These are phyloP conservation scores for Nothophytophthora sp. DNA, from an alignment of 352 stramenopile species.

Conservation along the genomic window DNA sequence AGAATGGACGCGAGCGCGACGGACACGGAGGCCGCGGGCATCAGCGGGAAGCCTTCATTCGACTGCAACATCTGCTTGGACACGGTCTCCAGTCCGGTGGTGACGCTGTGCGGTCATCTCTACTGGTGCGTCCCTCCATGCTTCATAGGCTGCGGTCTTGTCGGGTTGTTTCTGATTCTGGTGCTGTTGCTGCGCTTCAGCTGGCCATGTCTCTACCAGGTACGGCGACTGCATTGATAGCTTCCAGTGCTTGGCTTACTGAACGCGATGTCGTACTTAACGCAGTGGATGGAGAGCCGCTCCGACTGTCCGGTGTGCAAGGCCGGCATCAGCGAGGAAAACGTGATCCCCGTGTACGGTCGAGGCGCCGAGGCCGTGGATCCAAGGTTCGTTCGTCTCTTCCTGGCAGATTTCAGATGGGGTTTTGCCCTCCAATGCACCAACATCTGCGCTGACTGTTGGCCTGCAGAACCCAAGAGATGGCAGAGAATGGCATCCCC, in stretches of 20 bases:
- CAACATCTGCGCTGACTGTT: not conserved
- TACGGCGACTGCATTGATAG: constrained; percentile 14
- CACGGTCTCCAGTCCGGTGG: constrained; percentile 80
- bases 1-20: constrained; percentile 3
- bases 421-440: not conserved
- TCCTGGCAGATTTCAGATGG: too few species aligned
- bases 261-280: not conserved
- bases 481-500: constrained; percentile 39
- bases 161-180: constrained; percentile 3
- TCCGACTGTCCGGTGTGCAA: constrained; percentile 92
- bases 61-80: constrained; percentile 93
- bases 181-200: constrained; percentile 27
- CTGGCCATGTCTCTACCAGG: constrained; percentile 87
- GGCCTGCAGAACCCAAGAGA: constrained; percentile 22
- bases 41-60: constrained; percentile 41
- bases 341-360: constrained; percentile 90
- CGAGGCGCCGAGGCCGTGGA: constrained; percentile 71
- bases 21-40: constrained; percentile 14
- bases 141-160: not conserved
- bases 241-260: not conserved
- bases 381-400: constrained; percentile 34
- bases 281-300: constrained; percentile 76
- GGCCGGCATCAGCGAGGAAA: constrained; percentile 86
- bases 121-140: constrained; percentile 72
- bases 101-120: constrained; percentile 90